These are phyloP conservation scores for Ceratobasidium sp. DNA, from an alignment of 1,284 basidiomycete genomes.

Conservation along the genomic window DNA sequence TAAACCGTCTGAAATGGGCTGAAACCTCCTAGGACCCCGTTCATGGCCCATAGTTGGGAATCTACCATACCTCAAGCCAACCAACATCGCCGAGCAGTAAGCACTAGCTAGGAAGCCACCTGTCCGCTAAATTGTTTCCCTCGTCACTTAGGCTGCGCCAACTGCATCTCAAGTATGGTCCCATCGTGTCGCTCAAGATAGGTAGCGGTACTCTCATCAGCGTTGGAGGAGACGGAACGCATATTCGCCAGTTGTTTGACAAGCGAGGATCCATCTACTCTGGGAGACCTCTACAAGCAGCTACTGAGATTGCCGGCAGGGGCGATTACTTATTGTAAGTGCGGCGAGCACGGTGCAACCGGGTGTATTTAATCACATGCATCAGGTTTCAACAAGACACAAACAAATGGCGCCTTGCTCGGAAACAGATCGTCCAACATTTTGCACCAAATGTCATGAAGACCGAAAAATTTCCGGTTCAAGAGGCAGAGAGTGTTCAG, in stretches of 20 bases:
- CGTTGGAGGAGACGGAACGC: constrained; percentile 40
- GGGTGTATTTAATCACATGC: background rate
- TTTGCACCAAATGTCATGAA: constrained; percentile 24
- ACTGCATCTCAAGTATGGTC: constrained; percentile 34
- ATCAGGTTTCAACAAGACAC: constrained; percentile 36
- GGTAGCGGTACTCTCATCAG: constrained; percentile 26
- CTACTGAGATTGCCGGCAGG: constrained; percentile 32
- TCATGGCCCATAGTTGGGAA: constrained; percentile 24
- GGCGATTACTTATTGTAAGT: constrained; percentile 35
- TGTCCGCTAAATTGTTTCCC: background rate
- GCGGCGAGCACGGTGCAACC: background rate
- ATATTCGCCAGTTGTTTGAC: constrained; percentile 31
- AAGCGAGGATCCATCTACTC: constrained; percentile 45
- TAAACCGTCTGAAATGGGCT: background rate
- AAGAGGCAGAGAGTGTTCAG: constrained; percentile 43
- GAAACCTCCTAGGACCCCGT: constrained; percentile 4
- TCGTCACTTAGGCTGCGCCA: constrained; percentile 4
- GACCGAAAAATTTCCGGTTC: constrained; percentile 6
- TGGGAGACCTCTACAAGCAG: background rate
- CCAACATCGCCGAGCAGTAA: constrained; percentile 14
- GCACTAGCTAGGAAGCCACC: background rate
- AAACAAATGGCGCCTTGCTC: constrained; percentile 30
- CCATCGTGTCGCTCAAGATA: constrained; percentile 28
- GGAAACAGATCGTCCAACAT: constrained; percentile 40
- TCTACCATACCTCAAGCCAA: constrained; percentile 19